Conservation (phyloP, 805 yeast species). For the Metschnikowia sp. region DNA sequence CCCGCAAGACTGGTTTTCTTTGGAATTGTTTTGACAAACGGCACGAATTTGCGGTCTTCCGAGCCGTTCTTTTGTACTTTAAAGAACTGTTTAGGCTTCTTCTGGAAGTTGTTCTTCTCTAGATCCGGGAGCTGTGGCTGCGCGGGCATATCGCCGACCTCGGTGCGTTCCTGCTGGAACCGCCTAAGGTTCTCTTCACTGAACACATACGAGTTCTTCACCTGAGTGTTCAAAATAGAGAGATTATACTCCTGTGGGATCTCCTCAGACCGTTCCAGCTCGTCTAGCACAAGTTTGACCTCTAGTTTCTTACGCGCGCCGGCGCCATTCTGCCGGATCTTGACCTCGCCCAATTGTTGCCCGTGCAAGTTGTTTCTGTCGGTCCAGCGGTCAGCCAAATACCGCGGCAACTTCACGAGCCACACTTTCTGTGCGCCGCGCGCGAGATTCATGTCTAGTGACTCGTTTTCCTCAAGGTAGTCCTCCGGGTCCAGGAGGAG, state of each 20-base stretch:
- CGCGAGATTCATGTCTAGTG: constrained; percentile 70
- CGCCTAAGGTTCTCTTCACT: constrained; percentile 64
- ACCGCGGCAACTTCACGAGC: constrained; percentile 88
- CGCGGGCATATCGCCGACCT: constrained; percentile 49
- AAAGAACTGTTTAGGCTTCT: constrained; percentile 20
- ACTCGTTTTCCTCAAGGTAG: constrained; percentile 54
- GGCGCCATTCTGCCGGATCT: constrained; percentile 53
- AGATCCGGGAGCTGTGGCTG: constrained; percentile 46
- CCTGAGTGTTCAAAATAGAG: constrained; percentile 71
- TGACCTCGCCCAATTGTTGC: constrained; percentile 74
- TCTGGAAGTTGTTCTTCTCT: constrained; percentile 16
- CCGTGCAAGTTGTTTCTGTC: constrained; percentile 60
- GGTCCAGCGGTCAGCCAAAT: constrained; percentile 79
- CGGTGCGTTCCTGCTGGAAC: constrained; percentile 43
- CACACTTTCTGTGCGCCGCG: constrained; percentile 73
- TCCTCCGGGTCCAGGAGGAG: constrained; percentile 43
- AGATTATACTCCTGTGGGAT: constrained; percentile 86
- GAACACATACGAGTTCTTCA: constrained; percentile 82
- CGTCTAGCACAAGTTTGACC: constrained; percentile 55
- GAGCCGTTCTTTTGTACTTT: constrained; percentile 30
- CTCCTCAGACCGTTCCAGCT: constrained; percentile 25
- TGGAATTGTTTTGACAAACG: constrained; percentile 84
- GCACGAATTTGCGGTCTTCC: constrained; percentile 48
- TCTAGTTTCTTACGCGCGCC: constrained; percentile 30
- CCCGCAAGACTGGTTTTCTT: constrained; percentile 85